Conservation (phyloP, 1,284 basidiomycete genomes). For the Flammula alnicola region DNA sequence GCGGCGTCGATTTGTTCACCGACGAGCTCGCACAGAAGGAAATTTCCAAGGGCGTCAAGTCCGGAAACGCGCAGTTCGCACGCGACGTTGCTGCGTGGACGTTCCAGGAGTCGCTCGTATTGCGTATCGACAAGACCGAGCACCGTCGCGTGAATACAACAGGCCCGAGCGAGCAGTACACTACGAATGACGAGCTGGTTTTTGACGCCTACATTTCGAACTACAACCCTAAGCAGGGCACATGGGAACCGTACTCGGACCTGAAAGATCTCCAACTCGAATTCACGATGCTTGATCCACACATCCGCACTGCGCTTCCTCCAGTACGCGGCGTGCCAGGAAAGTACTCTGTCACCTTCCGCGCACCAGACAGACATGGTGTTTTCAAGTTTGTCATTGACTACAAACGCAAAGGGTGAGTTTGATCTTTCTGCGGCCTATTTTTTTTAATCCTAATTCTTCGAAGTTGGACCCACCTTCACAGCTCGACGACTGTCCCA, state of each 20-base stretch:
- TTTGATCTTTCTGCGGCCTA: constrained; percentile 6
- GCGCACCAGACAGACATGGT: constrained; percentile 92
- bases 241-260: constrained; percentile 77
- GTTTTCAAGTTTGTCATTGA: constrained; percentile 96
- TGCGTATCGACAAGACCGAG: constrained; percentile 77
- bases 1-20: constrained; percentile 80
- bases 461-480: constrained; percentile 71
- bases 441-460: constrained; percentile 3
- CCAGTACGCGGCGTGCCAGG: constrained; percentile 60
- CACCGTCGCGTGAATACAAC: constrained; percentile 76
- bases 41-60: constrained; percentile 60
- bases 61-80: constrained; percentile 78
- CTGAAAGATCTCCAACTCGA: constrained; percentile 87
- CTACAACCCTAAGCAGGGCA: constrained; percentile 55
- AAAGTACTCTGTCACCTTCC: constrained; percentile 81
- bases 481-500: constrained; percentile 77
- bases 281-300: constrained; percentile 98
- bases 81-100: constrained; percentile 85
- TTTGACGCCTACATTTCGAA: constrained; percentile 76
- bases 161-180: constrained; percentile 71
- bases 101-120: constrained; percentile 86
- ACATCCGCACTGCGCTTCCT: constrained; percentile 77
- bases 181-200: constrained; percentile 86
- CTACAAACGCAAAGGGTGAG: constrained; percentile 86
- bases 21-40: constrained; percentile 71